Evolutionary conservation across 139 green algal species (phyloP).

Genomic region (Diplosphaera chodatii): DNA sequence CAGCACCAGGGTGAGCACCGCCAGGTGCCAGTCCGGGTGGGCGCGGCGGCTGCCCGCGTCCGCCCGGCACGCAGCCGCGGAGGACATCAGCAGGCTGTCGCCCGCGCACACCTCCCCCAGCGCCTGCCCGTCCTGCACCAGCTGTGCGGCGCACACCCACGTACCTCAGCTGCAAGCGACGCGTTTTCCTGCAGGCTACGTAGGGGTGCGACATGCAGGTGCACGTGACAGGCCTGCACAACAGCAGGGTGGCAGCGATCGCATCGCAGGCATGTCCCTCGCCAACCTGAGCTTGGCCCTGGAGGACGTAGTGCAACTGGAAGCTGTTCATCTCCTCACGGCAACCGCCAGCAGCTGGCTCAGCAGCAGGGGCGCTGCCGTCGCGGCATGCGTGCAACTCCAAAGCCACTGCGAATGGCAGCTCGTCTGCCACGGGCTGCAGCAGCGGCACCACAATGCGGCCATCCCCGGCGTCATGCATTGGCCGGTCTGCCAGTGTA

Average conservation of each 20-base stretch:
- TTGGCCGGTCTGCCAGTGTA: neutral
- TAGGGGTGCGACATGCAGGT: too few relatives aligned
- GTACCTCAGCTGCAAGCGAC: too few relatives aligned
- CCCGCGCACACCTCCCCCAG: neutral
- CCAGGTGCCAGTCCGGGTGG: neutral
- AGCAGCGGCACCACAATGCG: neutral
- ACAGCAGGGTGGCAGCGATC: neutral
- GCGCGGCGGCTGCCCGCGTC: neutral
- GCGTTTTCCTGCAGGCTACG: too few relatives aligned
- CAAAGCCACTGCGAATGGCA: neutral
- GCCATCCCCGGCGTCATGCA: neutral
- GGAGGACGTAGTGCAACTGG: neutral
- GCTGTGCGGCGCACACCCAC: neutral
- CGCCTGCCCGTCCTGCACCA: neutral
- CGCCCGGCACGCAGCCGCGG: neutral
- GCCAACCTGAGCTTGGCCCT: neutral
- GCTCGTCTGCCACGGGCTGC: neutral
- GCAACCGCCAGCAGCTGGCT: too few relatives aligned
- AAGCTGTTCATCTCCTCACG: neutral
- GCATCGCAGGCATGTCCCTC: too few relatives aligned
- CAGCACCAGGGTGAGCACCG: neutral
- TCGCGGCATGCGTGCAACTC: neutral
- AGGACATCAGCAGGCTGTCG: neutral
- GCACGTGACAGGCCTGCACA: too few relatives aligned
- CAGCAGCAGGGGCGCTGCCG: neutral